Evolutionary conservation across 306 rosid genomes (phyloP).

Genomic region (Styphnolobium japonicum): DNA sequence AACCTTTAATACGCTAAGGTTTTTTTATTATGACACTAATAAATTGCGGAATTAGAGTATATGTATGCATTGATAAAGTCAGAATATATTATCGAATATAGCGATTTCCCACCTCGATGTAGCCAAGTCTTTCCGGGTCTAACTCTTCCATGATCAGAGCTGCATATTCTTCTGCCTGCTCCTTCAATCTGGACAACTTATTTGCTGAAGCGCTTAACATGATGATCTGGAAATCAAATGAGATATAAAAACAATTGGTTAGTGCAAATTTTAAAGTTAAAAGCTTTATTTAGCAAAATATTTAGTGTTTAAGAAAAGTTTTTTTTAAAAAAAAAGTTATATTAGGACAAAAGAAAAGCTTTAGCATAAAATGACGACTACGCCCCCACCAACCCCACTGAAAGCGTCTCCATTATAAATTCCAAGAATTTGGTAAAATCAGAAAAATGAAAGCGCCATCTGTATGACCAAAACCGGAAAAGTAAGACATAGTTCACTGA

Average conservation of each 20-base stretch:
- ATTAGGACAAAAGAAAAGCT: background rate
- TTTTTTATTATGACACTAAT: background rate
- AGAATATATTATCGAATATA: background rate
- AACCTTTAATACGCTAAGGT: background rate
- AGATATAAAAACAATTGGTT: background rate
- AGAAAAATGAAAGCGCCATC: slow-evolving; percentile 36
- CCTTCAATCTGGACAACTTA: slow-evolving; percentile 89
- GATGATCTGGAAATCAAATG: slow-evolving; percentile 58
- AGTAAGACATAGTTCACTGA: slow-evolving; percentile 46
- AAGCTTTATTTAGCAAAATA: background rate
- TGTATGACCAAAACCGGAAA: slow-evolving; percentile 35
- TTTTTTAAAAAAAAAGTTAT: background rate
- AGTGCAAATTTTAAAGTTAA: background rate
- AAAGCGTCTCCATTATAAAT: slow-evolving; percentile 38
- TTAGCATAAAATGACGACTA: slow-evolving; percentile 39
- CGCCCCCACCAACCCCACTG: slow-evolving; percentile 75
- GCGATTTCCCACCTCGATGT: slow-evolving; percentile 70
- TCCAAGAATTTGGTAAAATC: slow-evolving; percentile 36
- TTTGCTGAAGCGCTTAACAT: slow-evolving; percentile 97
- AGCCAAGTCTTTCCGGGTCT: slow-evolving; percentile 95
- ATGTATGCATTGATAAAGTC: background rate
- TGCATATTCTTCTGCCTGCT: slow-evolving; percentile 99
- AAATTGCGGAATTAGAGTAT: background rate
- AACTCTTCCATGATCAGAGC: slow-evolving; percentile 97
- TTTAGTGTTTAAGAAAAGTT: slow-evolving; percentile 11